These are phyloP conservation scores for Globisporangium sylvaticum DNA, from an alignment of 352 stramenopile genomes.

Conservation along the genomic window DNA sequence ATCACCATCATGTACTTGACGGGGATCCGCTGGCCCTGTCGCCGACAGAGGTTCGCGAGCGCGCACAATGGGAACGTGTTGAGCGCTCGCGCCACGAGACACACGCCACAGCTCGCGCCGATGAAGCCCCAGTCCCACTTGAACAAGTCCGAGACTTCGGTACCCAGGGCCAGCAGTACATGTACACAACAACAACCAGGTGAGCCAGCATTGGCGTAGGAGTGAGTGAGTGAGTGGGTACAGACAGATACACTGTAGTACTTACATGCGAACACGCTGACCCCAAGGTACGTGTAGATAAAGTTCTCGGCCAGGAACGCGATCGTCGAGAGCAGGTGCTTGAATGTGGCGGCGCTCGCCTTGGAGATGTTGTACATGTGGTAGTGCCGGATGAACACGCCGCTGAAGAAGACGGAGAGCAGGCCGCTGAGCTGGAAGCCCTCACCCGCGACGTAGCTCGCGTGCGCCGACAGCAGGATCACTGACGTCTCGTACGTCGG, in stretches of 20 bases:
- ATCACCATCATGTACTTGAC: conserved; percentile 83
- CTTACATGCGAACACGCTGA: conserved; percentile 61
- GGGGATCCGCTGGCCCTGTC: conserved; percentile 34
- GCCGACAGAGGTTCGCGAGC: conserved; percentile 46
- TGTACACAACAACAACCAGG: background rate
- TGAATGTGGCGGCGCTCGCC: conserved; percentile 50
- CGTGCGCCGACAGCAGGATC: conserved; percentile 69
- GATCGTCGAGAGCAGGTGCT: conserved; percentile 56
- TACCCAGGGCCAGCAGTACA: background rate
- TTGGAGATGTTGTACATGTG: conserved; percentile 71
- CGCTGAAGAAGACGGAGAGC: conserved; percentile 90
- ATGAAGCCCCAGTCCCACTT: conserved; percentile 70
- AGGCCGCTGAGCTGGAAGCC: conserved; percentile 79
- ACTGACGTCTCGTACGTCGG: conserved; percentile 58
- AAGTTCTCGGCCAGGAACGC: conserved; percentile 72
- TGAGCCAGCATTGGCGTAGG: background rate
- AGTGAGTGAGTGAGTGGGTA: too few species aligned
- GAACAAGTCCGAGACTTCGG: conserved; percentile 36
- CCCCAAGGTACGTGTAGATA: conserved; percentile 66
- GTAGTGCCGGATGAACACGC: conserved; percentile 71
- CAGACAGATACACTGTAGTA: background rate
- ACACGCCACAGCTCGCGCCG: conserved; percentile 39
- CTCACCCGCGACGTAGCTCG: conserved; percentile 68
- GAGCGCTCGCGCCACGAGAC: conserved; percentile 45
- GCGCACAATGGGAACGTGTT: conserved; percentile 77